Evolutionary conservation across 352 stramenopile species (phyloP), one percentile per base, ranked within the genome.

Genomic region (Pythium guiyangense): DNA sequence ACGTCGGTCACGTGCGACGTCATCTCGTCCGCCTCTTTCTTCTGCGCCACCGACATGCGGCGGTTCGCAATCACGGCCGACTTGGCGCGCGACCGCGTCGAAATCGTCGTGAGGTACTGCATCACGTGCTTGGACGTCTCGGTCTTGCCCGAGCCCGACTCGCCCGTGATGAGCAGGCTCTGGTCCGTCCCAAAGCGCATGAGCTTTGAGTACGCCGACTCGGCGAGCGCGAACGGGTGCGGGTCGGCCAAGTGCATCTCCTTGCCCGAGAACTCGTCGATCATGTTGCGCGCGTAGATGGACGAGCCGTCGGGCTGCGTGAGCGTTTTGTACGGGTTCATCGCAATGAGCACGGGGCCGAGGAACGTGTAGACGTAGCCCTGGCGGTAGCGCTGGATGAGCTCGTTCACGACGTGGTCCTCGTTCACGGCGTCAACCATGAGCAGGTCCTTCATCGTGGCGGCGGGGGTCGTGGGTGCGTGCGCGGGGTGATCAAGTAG

Each of bases 61-160:
- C 82, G 82, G 54, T 86, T 88, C 10, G 80, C 80, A 42, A 90
- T 87, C 45, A 86, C 80, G 0, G 77, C 77, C 49, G 69, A 85
- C 65, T 85, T 85, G 60, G 77, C 75, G 37, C 82, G 69, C 31
- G 64, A 81, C 61, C 81, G 77, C 50, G 79, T 91, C 45, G 73
- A 86, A 64, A 94, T 81, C 58, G 79, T 88, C 27, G 92, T 96
- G 27, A 99, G 76, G 67, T 98, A 98, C 42, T 93, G 85, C 83
- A 99, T 94, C 18, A 97, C 88, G 77, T 97, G 94, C 77, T 98
- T 99, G 62, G 95, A 97, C 44, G 92, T 98, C 65, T 98, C 92
- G 1, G 94, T 98, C 79, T 98, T 98, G 50, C 93, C 93, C 39
- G 89, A 82, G 53, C 92, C 86, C 0, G 76, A 90, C 67, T 96